Conservation (phyloP, 192 early-diverging fungal species). For the Umbelopsis sp. region DNA sequence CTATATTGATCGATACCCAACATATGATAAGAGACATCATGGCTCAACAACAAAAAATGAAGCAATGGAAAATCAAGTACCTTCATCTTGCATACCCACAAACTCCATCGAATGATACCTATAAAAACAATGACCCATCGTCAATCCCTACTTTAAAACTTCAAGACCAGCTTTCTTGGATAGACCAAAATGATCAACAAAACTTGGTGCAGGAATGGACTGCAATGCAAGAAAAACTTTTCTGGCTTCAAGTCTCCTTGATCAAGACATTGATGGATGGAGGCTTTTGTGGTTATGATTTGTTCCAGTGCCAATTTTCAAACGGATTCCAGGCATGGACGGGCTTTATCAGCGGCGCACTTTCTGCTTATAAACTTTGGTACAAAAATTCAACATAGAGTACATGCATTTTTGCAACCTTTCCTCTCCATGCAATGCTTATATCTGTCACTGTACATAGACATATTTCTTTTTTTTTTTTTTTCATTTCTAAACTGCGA, state of each 20-base stretch:
- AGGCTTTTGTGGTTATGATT: conserved; percentile 74
- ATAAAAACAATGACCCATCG: not conserved
- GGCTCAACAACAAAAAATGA: not conserved
- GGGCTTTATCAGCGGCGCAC: conserved; percentile 50
- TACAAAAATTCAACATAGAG: conserved; percentile 27
- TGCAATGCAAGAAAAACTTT: conserved; percentile 48
- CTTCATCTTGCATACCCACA: not conserved
- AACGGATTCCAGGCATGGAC: conserved; percentile 53
- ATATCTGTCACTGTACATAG: no score
- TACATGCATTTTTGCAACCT: no score
- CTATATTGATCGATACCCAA: conserved; percentile 67
- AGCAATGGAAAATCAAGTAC: not conserved
- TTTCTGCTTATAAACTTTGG: conserved; percentile 53
- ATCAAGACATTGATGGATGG: conserved; percentile 71
- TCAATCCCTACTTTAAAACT: not conserved
- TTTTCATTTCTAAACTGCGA: no score
- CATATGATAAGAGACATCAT: conserved; percentile 8
- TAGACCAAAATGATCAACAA: conserved; percentile 24
- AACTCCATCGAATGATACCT: not conserved
- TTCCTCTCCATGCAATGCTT: no score
- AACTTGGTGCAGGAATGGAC: conserved; percentile 21
- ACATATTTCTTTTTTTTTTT: no score
- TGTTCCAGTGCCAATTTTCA: conserved; percentile 49
- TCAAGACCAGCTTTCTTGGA: not conserved
- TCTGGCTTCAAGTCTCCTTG: conserved; percentile 58